Evolutionary conservation across 129 eudicot genomes (phyloP).

Genomic region (Centella asiatica): DNA sequence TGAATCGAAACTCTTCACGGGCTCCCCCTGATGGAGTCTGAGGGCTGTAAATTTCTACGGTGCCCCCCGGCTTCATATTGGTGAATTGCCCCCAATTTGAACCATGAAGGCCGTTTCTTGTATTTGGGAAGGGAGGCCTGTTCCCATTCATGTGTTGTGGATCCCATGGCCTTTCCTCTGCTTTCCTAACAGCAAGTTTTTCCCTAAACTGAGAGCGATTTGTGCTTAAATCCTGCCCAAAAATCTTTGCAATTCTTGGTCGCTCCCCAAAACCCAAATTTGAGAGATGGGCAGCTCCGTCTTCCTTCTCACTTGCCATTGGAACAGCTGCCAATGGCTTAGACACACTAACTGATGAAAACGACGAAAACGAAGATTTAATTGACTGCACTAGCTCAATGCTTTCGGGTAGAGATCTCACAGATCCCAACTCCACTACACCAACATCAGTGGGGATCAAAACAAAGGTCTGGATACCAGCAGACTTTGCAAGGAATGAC

Average conservation of each 20-base stretch:
- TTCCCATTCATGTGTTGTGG: slow-evolving; percentile 20
- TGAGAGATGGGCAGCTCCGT: neutral
- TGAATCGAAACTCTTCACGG: slow-evolving; percentile 27
- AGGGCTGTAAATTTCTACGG: slow-evolving; percentile 23
- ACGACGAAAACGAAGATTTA: slow-evolving; percentile 39
- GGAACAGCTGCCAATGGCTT: slow-evolving; percentile 19
- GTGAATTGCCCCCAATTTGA: slow-evolving; percentile 40
- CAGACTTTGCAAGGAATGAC: slow-evolving; percentile 66
- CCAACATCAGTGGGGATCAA: slow-evolving; percentile 79
- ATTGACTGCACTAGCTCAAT: slow-evolving; percentile 38
- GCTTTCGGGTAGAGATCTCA: slow-evolving; percentile 51
- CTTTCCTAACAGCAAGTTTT: slow-evolving; percentile 44
- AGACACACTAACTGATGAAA: slow-evolving; percentile 12
- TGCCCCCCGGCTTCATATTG: slow-evolving; percentile 15
- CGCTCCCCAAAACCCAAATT: slow-evolving; percentile 16
- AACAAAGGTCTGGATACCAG: slow-evolving; percentile 79
- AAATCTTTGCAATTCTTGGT: slow-evolving; percentile 45
- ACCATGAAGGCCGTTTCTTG: slow-evolving; percentile 26
- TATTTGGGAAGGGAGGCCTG: slow-evolving; percentile 31
- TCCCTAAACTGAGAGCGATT: slow-evolving; percentile 43
- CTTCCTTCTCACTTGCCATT: slow-evolving; percentile 19
- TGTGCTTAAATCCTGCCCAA: slow-evolving; percentile 68
- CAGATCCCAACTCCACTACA: slow-evolving; percentile 74
- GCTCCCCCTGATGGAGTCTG: slow-evolving; percentile 22
- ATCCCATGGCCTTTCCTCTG: slow-evolving; percentile 34